Evolutionary conservation across 768 basidiomycete species (phyloP).

Genomic region (Cyclocybe aegerita): DNA sequence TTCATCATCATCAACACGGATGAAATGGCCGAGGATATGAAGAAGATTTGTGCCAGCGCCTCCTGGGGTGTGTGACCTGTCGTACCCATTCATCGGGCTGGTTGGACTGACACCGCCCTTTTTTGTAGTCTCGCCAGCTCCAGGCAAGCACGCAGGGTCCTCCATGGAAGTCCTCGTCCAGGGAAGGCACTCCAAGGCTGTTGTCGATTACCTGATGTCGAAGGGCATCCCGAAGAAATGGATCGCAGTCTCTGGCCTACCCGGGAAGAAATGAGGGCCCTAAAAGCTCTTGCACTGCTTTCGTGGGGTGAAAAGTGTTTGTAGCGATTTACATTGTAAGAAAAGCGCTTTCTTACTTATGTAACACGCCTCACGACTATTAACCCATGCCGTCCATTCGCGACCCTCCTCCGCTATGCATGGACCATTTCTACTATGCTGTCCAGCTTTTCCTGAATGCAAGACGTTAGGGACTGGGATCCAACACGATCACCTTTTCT

Average conservation of each 20-base stretch:
- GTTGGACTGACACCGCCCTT: not conserved
- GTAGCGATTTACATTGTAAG: too few relatives aligned
- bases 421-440: too few relatives aligned
- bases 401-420: too few relatives aligned
- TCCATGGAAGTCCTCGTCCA: conserved; percentile 79
- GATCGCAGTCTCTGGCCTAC: conserved; percentile 58
- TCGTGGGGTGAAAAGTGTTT: too few relatives aligned
- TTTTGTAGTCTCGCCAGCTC: conserved; percentile 57
- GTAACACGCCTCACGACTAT: too few relatives aligned
- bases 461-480: too few relatives aligned
- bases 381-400: too few relatives aligned
- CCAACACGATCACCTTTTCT: too few relatives aligned
- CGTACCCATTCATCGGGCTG: not conserved
- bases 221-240: conserved; percentile 82
- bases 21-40: conserved; percentile 75
- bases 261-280: conserved; percentile 42
- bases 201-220: conserved; percentile 62
- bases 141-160: conserved; percentile 49
- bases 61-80: conserved; percentile 55
- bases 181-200: conserved; percentile 72
- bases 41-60: conserved; percentile 74
- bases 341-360: too few relatives aligned
- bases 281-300: too few relatives aligned
- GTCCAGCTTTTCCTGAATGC: too few relatives aligned
- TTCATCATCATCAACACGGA: conserved; percentile 68